Percentiles rank a stretch among this genome's conserved stretches.
phyloP scores from a whole-genome alignment of 2,329 filamentous ascomycete species.

The Claviceps quebecensis region DNA sequence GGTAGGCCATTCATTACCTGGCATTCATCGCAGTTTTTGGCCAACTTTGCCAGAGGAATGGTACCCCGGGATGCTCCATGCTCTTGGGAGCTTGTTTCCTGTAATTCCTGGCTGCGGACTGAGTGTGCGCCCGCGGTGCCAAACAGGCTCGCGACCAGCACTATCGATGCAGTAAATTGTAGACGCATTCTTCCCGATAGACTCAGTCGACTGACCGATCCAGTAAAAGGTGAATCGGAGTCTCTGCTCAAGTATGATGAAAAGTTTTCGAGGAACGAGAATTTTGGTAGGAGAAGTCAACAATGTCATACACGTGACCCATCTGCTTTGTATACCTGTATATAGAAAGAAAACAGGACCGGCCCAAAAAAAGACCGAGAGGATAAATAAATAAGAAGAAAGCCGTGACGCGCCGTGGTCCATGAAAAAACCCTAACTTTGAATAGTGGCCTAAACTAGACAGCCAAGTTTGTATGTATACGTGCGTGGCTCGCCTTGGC shows the following conservation, averaged over 20 bases:
- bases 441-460: background rate
- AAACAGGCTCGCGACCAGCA: background rate
- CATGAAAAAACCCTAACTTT: background rate
- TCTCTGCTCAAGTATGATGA: background rate
- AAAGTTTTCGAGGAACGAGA: no score
- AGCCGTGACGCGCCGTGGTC: no score
- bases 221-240: background rate
- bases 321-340: no score
- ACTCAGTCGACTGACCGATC: background rate
- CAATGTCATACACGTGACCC: no score
- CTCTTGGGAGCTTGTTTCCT: background rate
- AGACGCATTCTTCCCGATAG: background rate
- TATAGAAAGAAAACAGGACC: no score
- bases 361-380: no score
- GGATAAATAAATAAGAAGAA: no score
- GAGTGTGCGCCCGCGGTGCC: background rate
- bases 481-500: background rate
- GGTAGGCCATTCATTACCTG: background rate
- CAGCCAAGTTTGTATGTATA: background rate
- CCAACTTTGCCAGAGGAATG: background rate
- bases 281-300: no score
- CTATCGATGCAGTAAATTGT: background rate
- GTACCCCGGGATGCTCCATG: background rate
- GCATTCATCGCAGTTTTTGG: slow-evolving; percentile 4
- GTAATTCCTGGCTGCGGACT: background rate